Base-by-base conservation (phyloP, 257 asterid genomes). In the Lantana camara region DNA sequence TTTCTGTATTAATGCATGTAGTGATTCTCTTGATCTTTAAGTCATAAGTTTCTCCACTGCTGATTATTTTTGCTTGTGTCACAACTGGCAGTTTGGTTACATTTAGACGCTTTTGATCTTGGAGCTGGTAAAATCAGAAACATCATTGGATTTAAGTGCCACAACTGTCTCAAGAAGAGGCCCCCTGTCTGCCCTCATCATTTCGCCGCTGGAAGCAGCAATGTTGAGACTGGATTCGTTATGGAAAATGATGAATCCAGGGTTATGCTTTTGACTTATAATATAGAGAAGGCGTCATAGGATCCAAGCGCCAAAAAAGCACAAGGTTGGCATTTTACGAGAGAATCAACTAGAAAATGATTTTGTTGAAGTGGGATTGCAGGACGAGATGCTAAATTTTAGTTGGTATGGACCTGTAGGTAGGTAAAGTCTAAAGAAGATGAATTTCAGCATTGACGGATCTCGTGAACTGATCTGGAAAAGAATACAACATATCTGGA, bases 101-200 rank as follows among this genome's bases (percentile, higher is more conserved):
- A 91, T 77, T 96, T 90, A 72, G 96, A 91, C 69, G 96, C 96
- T 59, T 77, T 83, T 74, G 77, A 59, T 76, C 92, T 83, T 72
- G 72, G 72, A 53, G 85, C 73, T 64, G 92, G 82, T 68, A 85
- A 70, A 57, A 62, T 89, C 64, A 73, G 73, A 70, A 73, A 62
- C 56, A 77, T 91, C 50, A 83, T 89, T 44, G 98, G 96, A 73
- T 89, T 91, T 66, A 91, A 79, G 89, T 91, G 98, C 76, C 85
- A 84, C 73, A 70, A 15, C 54, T 91, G 98, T 74, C 90, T 83
- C 27, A 60, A 67, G 42, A 83, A 63, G 76, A 66, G 41, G 52
- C 81, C 92, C 75, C 95, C 96, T 61, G 60, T 70, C 63, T 89
- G 98, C 70, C 90, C 92, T 72, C 82, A 80, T 78, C 68, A 69